Percentiles rank a stretch among this genome's conserved stretches.
Conservation (phyloP, 441 rosid genomes). For the Gossypium davidsonii region DNA sequence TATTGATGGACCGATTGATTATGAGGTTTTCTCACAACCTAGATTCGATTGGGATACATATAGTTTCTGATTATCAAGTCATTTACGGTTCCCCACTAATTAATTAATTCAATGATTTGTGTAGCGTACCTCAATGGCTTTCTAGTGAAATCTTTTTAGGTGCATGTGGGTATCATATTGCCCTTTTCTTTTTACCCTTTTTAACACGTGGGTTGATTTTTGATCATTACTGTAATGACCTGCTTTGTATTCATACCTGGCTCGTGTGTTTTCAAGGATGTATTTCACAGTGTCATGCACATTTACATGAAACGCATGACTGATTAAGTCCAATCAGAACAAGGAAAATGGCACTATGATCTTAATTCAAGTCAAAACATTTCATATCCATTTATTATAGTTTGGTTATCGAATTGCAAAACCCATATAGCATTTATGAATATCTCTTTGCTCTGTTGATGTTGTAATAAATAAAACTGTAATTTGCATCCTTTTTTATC, state of each 20-base stretch:
- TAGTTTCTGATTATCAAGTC: constrained; percentile 23
- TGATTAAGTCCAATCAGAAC: too few relatives aligned
- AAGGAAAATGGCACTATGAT: background rate
- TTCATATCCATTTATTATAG: background rate
- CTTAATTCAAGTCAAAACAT: background rate
- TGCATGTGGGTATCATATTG: background rate
- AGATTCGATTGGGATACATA: constrained; percentile 90
- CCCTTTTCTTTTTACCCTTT: background rate
- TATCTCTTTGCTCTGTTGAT: background rate
- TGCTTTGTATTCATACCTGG: background rate
- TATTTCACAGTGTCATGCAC: background rate
- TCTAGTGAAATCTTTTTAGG: background rate
- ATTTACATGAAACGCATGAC: background rate
- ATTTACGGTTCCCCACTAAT: constrained; percentile 10
- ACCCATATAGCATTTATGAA: background rate
- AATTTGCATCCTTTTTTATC: too few relatives aligned
- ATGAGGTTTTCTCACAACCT: constrained; percentile 83
- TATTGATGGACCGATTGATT: constrained; percentile 76
- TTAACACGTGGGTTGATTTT: background rate
- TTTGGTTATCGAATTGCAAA: background rate
- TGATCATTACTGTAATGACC: background rate
- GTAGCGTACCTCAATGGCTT: background rate
- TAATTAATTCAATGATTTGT: constrained; percentile 13
- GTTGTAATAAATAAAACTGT: too few relatives aligned
- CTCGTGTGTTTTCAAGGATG: background rate